Conservation (phyloP, 257 asterid genomes). For the Nicotiana sylvestris region DNA sequence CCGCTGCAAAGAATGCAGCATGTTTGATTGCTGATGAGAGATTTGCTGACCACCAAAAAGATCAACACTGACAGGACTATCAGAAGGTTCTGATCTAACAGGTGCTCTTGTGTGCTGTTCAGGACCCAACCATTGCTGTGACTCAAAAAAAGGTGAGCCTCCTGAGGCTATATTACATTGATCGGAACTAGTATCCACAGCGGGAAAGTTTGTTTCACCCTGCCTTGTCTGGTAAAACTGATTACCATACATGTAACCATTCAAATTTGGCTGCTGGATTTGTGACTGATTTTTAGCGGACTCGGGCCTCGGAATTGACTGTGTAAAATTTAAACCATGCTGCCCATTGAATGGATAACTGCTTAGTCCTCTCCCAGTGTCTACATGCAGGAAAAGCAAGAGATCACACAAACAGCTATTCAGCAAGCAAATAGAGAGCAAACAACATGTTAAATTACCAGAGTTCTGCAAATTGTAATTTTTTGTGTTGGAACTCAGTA, state of each 20-base stretch:
- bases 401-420: background rate
- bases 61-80: constrained; percentile 63
- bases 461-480: constrained; percentile 40
- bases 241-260: constrained; percentile 63
- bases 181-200: constrained; percentile 54
- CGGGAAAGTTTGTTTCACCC: constrained; percentile 59
- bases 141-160: constrained; percentile 53
- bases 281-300: constrained; percentile 41
- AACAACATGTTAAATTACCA: constrained; percentile 14
- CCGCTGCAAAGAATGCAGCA: constrained; percentile 62
- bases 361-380: constrained; percentile 52
- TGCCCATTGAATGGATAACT: constrained; percentile 46
- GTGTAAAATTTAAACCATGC: constrained; percentile 57
- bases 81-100: constrained; percentile 48
- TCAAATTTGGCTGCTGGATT: constrained; percentile 52
- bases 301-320: constrained; percentile 54
- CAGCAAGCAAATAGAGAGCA: background rate
- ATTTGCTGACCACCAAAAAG: constrained; percentile 88
- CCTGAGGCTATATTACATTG: constrained; percentile 44
- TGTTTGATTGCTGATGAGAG: constrained; percentile 61
- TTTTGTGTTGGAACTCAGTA: constrained; percentile 37
- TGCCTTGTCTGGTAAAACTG: constrained; percentile 58
- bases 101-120: constrained; percentile 53
- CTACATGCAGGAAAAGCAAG: constrained; percentile 34
- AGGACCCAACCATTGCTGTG: constrained; percentile 52